Evolutionary conservation across 441 rosid species (phyloP), one percentile per base, ranked within the genome.

Genomic region (Erodium chrysanthum): DNA sequence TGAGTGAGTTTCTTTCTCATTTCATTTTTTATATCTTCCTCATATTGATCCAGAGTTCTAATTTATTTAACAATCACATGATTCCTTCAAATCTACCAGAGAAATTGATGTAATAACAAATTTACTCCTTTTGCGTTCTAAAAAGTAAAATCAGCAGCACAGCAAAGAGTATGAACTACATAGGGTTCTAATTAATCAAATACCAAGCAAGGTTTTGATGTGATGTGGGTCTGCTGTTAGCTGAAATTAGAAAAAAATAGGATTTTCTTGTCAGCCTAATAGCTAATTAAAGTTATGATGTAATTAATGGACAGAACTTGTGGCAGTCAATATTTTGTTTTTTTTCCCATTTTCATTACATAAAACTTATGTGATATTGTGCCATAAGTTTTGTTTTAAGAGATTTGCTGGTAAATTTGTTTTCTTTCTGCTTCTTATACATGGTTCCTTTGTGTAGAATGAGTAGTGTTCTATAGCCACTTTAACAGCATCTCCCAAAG

Each of bases 1-100:
- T 1, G 71, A 91, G 97, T 91, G 64, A 88, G 82, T 69, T 54
- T 54, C 22, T 54, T 8, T 54, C 2, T 7, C 59, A 52, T 52
- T 52, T 1, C 46, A 40, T 40, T 11, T 40, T 7, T 40, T 10
- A 12, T 40, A 40, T 40, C 46, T 42, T 42, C 3, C 4, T 11
- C 12, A 12, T 14, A 11, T 42, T 42, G 14, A 11, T 42, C 1
- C 2, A 42, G 48, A 12, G 12, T 42, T 9, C 2, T 11, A 42
- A 42, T 42, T 42, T 31, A 31, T 31, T 31, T 12, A 12, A 12
- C 15, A 2, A 11, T 40, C 48, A 0, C 2, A 40, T 40, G 48
- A 9, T 40, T 40, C 48, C 14, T 1, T 9, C 0, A 40, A 9
- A 40, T 40, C 12, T 9, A 8, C 0, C 46, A 40, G 14, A 40